Conservation (phyloP, 129 eudicot species). For the Centaurea solstitialis region DNA sequence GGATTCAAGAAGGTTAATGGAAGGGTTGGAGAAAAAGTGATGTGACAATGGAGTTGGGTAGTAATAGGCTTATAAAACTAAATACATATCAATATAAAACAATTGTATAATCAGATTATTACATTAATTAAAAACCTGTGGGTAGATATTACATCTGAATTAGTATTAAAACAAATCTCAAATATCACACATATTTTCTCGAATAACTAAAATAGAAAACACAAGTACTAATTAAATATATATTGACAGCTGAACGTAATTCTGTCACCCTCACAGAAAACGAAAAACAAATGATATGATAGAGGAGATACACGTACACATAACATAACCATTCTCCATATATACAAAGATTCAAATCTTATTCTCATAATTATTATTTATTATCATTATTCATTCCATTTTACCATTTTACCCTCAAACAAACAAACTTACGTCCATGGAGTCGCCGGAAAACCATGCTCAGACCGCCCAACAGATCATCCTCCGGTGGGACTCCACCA, state of each 20-base stretch:
- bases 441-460: constrained; percentile 43
- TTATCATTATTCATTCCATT: neutral
- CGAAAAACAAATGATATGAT: neutral
- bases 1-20: too few relatives aligned
- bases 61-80: too few relatives aligned
- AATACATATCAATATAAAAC: too few relatives aligned
- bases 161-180: too few relatives aligned
- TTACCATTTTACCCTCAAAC: neutral
- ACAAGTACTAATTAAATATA: neutral
- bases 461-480: constrained; percentile 65
- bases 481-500: constrained; percentile 87
- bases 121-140: too few relatives aligned
- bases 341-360: neutral
- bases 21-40: too few relatives aligned
- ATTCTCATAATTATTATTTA: too few relatives aligned
- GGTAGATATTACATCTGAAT: too few relatives aligned
- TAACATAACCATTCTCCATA: neutral
- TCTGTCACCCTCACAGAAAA: neutral
- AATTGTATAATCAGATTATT: too few relatives aligned
- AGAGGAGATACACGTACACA: neutral
- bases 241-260: neutral
- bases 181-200: too few relatives aligned
- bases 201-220: too few relatives aligned
- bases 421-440: constrained; percentile 27
- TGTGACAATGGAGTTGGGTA: too few relatives aligned